A percentile compares a stretch with the other conserved stretches of the same genome.
Evolutionary conservation across 176 grass and related monocot species (phyloP).

Genomic region (Canna indica): DNA sequence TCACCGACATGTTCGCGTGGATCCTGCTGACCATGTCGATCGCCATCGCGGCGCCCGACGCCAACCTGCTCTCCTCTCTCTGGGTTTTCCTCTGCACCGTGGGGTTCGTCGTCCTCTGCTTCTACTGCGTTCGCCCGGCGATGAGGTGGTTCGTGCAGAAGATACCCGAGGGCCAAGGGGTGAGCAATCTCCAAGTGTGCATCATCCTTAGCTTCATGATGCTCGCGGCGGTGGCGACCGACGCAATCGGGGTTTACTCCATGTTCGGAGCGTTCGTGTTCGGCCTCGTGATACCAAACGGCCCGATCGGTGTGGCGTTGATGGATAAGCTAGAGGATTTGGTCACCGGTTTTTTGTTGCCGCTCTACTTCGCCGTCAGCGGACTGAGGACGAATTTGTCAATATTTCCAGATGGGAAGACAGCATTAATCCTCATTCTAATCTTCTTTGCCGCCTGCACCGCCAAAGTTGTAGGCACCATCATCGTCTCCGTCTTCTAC

Average conservation of each 20-base stretch:
- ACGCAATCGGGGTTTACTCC: conserved; percentile 60
- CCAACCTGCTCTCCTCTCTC: conserved; percentile 28
- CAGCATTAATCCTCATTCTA: conserved; percentile 34
- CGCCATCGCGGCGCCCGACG: conserved; percentile 26
- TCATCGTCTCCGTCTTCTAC: background rate
- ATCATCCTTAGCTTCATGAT: conserved; percentile 60
- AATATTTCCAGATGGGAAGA: conserved; percentile 28
- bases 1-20: background rate
- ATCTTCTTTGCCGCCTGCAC: background rate
- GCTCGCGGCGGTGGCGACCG: conserved; percentile 47
- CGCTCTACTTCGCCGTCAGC: conserved; percentile 61
- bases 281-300: conserved; percentile 60
- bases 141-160: conserved; percentile 63
- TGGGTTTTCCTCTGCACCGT: conserved; percentile 48
- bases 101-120: conserved; percentile 53
- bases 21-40: background rate
- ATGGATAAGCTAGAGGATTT: conserved; percentile 72
- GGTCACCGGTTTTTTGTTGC: conserved; percentile 44
- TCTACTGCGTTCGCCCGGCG: conserved; percentile 48
- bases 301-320: conserved; percentile 37
- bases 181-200: conserved; percentile 47
- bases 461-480: background rate
- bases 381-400: conserved; percentile 49
- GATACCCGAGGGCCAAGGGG: conserved; percentile 48
- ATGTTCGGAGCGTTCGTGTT: conserved; percentile 70